These are phyloP conservation scores for Allomyces javanicus DNA, from an alignment of 192 early-diverging fungal genomes.

Conservation along the genomic window DNA sequence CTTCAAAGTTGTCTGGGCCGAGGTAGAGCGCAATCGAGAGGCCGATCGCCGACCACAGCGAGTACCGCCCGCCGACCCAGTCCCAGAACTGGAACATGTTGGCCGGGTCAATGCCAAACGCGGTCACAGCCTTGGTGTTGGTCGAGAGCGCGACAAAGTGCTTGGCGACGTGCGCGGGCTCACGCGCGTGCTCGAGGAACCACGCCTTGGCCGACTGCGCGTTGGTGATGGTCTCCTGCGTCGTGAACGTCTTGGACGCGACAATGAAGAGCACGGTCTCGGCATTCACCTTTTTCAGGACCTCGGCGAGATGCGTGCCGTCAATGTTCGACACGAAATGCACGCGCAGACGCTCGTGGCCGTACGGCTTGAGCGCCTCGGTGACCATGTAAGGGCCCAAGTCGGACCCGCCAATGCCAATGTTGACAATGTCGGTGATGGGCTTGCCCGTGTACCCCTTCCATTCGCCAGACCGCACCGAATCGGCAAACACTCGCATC, in stretches of 20 bases:
- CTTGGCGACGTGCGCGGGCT: constrained; percentile 82
- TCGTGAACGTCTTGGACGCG: constrained; percentile 96
- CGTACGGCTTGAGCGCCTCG: constrained; percentile 91
- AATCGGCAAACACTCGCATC: constrained; percentile 66
- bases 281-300: constrained; percentile 62
- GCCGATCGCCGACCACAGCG: constrained; percentile 97
- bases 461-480: constrained; percentile 77
- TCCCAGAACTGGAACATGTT: constrained; percentile 99
- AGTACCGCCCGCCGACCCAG: constrained; percentile 98
- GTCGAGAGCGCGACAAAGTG: constrained; percentile 98
- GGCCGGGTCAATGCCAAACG: constrained; percentile 79
- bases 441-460: constrained; percentile 86
- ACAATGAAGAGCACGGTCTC: constrained; percentile 86
- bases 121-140: constrained; percentile 68
- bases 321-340: constrained; percentile 98
- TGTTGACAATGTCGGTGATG: constrained; percentile 92
- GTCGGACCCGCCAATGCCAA: constrained; percentile 97
- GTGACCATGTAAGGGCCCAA: constrained; percentile 97
- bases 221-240: constrained; percentile 97
- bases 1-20: constrained; percentile 83
- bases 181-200: constrained; percentile 71
- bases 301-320: constrained; percentile 91
- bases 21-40: constrained; percentile 90
- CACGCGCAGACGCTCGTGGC: constrained; percentile 49
- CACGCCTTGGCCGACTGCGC: constrained; percentile 81